Conservation (phyloP, 2,329 filamentous ascomycete genomes). For the Camptophora hylomeconis region DNA sequence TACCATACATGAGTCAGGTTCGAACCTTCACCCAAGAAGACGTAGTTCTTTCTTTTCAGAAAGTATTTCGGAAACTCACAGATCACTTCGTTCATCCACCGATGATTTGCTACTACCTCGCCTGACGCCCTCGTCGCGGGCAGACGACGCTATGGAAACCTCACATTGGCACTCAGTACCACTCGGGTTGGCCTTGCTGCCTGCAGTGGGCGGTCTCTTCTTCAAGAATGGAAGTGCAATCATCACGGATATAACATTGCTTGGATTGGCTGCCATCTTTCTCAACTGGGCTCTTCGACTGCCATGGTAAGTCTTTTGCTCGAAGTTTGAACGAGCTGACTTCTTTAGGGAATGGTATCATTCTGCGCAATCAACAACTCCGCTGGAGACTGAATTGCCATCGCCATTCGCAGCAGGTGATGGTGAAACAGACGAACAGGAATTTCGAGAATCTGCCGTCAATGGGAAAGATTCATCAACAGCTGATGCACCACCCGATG, state of each 20-base stretch:
- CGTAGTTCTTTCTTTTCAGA: conserved; percentile 71
- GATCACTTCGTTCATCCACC: conserved; percentile 51
- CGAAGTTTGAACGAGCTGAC: conserved; percentile 6
- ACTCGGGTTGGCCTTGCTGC: conserved; percentile 68
- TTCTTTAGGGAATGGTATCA: conserved; percentile 56
- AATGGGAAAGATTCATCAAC: conserved; percentile 6
- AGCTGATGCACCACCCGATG: conserved; percentile 4
- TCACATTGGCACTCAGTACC: conserved; percentile 71
- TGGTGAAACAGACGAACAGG: conserved; percentile 22
- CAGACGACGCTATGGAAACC: conserved; percentile 36
- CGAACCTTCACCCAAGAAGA: conserved; percentile 34
- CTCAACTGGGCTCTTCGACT: conserved; percentile 84
- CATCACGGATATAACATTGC: conserved; percentile 70
- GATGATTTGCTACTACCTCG: conserved; percentile 55
- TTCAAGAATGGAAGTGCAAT: conserved; percentile 75
- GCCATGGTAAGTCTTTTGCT: conserved; percentile 52
- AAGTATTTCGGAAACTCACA: conserved; percentile 54
- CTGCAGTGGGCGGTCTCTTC: conserved; percentile 70
- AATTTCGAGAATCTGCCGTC: conserved; percentile 14
- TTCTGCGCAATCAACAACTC: conserved; percentile 51
- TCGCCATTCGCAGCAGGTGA: conserved; percentile 17
- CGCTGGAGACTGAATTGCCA: conserved; percentile 33
- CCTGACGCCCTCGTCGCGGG: conserved; percentile 26
- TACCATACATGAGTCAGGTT: conserved; percentile 23
- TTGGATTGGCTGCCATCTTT: conserved; percentile 70